phyloP scores from a whole-genome alignment of 1,284 basidiomycete species.

The Melampsora occidentalis region DNA sequence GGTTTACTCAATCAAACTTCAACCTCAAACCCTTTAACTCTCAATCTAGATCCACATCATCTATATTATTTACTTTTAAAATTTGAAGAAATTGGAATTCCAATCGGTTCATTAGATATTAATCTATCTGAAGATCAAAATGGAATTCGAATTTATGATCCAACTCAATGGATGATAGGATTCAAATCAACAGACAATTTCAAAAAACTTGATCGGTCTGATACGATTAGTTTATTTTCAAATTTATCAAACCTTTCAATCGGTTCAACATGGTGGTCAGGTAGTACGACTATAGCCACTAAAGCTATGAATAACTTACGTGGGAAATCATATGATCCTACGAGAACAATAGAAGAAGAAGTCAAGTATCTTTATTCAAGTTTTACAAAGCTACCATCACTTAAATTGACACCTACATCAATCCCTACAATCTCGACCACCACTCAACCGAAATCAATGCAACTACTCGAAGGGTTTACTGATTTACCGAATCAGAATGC shows the following conservation, averaged over 20 bases:
- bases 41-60: slow-evolving; percentile 67
- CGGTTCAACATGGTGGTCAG: slow-evolving; percentile 66
- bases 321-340: slow-evolving; percentile 20
- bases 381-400: slow-evolving; percentile 79
- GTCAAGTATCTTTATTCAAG: slow-evolving; percentile 80
- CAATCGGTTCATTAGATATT: slow-evolving; percentile 76
- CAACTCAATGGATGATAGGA: slow-evolving; percentile 41
- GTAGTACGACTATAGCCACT: not conserved
- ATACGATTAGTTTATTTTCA: slow-evolving; percentile 56
- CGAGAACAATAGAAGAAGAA: slow-evolving; percentile 60
- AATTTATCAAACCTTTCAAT: slow-evolving; percentile 69
- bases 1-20: not conserved
- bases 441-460: slow-evolving; percentile 8
- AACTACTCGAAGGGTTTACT: slow-evolving; percentile 64
- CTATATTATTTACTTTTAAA: slow-evolving; percentile 84
- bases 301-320: not conserved
- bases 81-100: slow-evolving; percentile 71
- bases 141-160: slow-evolving; percentile 25
- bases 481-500: slow-evolving; percentile 72
- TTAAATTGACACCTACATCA: slow-evolving; percentile 58
- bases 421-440: slow-evolving; percentile 58
- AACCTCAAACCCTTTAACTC: not conserved
- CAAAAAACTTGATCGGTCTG: slow-evolving; percentile 58
- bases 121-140: slow-evolving; percentile 60
- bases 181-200: slow-evolving; percentile 62